These are phyloP conservation scores for Malus sylvestris DNA, from an alignment of 306 rosid species.

Conservation along the genomic window DNA sequence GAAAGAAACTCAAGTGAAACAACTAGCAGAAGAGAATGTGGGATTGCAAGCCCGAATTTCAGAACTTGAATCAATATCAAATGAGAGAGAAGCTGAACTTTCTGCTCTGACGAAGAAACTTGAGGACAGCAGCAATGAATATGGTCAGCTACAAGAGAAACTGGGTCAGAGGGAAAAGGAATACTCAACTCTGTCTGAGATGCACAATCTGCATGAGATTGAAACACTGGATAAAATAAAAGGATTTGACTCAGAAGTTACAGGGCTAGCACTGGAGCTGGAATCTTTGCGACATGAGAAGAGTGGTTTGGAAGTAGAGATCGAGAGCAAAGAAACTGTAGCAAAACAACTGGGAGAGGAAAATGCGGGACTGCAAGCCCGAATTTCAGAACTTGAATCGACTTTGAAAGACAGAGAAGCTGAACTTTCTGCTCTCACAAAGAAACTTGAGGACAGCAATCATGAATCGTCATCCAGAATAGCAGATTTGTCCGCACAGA, in stretches of 20 bases:
- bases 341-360: slow-evolving; percentile 40
- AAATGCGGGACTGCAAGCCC: slow-evolving; percentile 37
- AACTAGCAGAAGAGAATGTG: slow-evolving; percentile 40
- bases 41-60: slow-evolving; percentile 43
- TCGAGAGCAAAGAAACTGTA: slow-evolving; percentile 36
- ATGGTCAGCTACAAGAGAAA: slow-evolving; percentile 36
- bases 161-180: slow-evolving; percentile 44
- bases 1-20: slow-evolving; percentile 34
- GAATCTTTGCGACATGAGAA: slow-evolving; percentile 40
- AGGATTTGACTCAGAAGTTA: slow-evolving; percentile 25
- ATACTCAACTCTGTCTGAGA: slow-evolving; percentile 42
- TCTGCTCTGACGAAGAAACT: slow-evolving; percentile 37
- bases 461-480: slow-evolving; percentile 40
- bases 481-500: slow-evolving; percentile 49
- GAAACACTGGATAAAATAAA: slow-evolving; percentile 37
- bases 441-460: slow-evolving; percentile 44
- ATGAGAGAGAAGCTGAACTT: slow-evolving; percentile 49
- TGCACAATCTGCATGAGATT: slow-evolving; percentile 39
- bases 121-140: slow-evolving; percentile 26
- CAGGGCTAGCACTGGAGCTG: slow-evolving; percentile 35
- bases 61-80: slow-evolving; percentile 36
- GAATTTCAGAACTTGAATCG: slow-evolving; percentile 45
- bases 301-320: slow-evolving; percentile 35
- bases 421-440: slow-evolving; percentile 38
- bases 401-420: slow-evolving; percentile 48